These are phyloP conservation scores for Berkeleyomyces rouxiae DNA, from an alignment of 2,329 filamentous ascomycete species.

Conservation along the genomic window DNA sequence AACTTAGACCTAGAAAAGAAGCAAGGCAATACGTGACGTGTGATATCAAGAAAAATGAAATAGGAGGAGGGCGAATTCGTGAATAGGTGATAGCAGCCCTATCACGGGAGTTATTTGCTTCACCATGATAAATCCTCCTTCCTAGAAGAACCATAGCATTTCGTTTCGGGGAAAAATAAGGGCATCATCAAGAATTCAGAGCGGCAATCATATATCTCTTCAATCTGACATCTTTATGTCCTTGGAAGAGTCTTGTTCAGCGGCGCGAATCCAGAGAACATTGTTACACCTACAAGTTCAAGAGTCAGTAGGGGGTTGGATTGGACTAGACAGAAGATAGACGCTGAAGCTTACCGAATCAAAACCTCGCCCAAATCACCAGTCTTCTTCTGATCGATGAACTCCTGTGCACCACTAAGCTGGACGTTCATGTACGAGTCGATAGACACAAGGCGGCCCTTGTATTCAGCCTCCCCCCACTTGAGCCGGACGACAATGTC, in stretches of 20 bases:
- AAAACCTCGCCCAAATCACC: conserved; percentile 79
- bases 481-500: conserved; percentile 84
- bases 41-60: conserved; percentile 12
- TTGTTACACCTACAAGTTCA: conserved; percentile 61
- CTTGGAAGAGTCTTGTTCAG: conserved; percentile 28
- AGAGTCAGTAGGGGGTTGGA: not conserved
- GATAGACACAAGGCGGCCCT: conserved; percentile 76
- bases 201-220: not conserved
- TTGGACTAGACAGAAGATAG: not conserved
- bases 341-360: conserved; percentile 48
- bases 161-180: not conserved
- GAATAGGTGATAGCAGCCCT: not conserved
- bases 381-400: conserved; percentile 70
- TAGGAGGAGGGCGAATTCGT: not conserved
- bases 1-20: conserved; percentile 4
- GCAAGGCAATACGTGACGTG: conserved; percentile 7
- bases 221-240: conserved; percentile 41
- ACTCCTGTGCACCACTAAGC: conserved; percentile 79
- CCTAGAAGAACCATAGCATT: conserved; percentile 1
- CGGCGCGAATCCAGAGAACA: conserved; percentile 73
- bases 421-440: conserved; percentile 99
- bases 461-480: conserved; percentile 97
- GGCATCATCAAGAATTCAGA: not conserved
- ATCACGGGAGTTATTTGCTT: not conserved
- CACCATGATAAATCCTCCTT: not conserved